A percentile compares a stretch with the other conserved stretches of the same genome.
Evolutionary conservation across 257 asterid genomes (phyloP).

Genomic region (Nicotiana attenuata): DNA sequence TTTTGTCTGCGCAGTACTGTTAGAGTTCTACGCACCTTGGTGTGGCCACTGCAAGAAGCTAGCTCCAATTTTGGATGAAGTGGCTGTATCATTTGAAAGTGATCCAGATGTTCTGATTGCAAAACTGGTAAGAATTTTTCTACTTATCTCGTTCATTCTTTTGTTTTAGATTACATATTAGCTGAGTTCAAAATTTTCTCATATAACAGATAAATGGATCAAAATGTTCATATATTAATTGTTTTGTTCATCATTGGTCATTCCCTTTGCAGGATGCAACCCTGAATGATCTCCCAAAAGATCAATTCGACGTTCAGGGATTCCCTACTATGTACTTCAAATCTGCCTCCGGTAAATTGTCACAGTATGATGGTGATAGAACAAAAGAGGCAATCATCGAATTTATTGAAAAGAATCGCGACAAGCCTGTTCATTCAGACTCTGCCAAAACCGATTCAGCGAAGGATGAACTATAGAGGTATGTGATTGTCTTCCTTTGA

Average conservation of each 20-base stretch:
- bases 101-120: conserved; percentile 63
- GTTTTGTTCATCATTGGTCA: not conserved
- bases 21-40: conserved; percentile 88
- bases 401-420: conserved; percentile 20
- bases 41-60: conserved; percentile 83
- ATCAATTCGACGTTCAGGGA: conserved; percentile 8
- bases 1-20: conserved; percentile 36
- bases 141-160: not conserved
- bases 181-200: not conserved
- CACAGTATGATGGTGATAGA: conserved; percentile 12
- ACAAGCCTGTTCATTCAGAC: conserved; percentile 3
- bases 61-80: conserved; percentile 86
- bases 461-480: conserved; percentile 17
- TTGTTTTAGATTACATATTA: not conserved
- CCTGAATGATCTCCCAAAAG: conserved; percentile 12
- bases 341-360: conserved; percentile 21
- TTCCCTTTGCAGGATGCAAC: conserved; percentile 16
- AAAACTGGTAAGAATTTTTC: conserved; percentile 44
- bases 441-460: not conserved
- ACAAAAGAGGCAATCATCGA: conserved; percentile 22
- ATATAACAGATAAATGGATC: not conserved
- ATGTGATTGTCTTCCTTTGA: not conserved
- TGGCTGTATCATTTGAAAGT: conserved; percentile 51
- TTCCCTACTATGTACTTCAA: conserved; percentile 22
- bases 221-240: not conserved